Base-by-base conservation (phyloP, 371 early-diverging fungal genomes). In the Haplosporangium sp. region DNA sequence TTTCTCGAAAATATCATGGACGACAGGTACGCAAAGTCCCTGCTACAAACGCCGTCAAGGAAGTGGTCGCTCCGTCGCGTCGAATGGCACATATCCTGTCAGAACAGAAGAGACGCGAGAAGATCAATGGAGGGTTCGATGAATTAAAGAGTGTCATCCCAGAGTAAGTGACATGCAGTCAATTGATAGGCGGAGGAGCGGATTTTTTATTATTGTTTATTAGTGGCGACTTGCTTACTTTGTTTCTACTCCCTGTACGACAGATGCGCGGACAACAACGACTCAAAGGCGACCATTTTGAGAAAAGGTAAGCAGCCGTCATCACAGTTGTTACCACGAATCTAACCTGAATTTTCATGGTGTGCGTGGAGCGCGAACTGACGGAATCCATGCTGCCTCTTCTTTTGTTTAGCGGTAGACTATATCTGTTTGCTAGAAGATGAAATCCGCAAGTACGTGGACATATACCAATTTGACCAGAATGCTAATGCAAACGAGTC, bases 41-140 rank as follows among this genome's bases (percentile, higher is more conserved):
- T 0, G 46, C 65, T 16, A 67, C 58, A 45, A 62, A 50, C 20
- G 50, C 62, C 21, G 62, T 65, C 54, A 69, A 69, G 42, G 69
- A 74, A 10, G 54, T 65, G 1, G 58, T 62, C 36, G 52, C 55
- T 0, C 81, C 81, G 9, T 64, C 68, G 10, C 83, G 84, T 58
- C 73, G 84, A 6, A 65, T 79, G 66, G 81, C 84, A 6, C 84
- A 83, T 62, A 84, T 83, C 9, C 52, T 79, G 6, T 70, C 80
- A 5, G 84, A 83, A 54, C 84, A 83, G 62, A 81, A 82, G 63
- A 62, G 84, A 12, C 69, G 84, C 36, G 82, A 74, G 21, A 84
- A 84, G 61, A 83, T 83, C n/a, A 83, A 83, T 48, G 79, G 62
- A 6, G 84, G 84, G 1, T 83, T 84, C 48, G 83, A 84, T 23